Evolutionary conservation across 345 rosid genomes (phyloP).

Genomic region (Ceriops tagal): DNA sequence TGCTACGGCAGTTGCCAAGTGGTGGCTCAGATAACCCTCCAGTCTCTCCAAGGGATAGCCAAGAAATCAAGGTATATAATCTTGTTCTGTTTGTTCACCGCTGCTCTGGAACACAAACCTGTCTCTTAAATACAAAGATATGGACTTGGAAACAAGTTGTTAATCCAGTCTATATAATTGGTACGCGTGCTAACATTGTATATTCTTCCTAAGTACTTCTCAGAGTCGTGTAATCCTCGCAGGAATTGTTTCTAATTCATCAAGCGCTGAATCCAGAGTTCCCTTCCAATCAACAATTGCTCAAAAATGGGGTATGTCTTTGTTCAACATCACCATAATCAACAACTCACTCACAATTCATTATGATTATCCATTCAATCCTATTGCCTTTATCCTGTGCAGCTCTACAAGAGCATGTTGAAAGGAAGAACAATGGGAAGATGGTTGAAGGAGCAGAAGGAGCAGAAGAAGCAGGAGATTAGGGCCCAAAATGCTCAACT

Average conservation of each 20-base stretch:
- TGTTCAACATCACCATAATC: constrained; percentile 6
- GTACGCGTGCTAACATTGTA: too few relatives aligned
- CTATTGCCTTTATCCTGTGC: constrained; percentile 17
- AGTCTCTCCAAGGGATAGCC: constrained; percentile 72
- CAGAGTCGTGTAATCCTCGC: constrained; percentile 11
- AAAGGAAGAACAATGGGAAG: constrained; percentile 80
- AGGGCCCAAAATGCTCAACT: constrained; percentile 77
- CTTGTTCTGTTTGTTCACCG: not conserved
- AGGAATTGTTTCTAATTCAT: constrained; percentile 62
- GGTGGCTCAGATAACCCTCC: constrained; percentile 39
- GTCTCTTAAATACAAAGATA: not conserved
- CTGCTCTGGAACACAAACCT: not conserved
- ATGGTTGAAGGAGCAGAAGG: constrained; percentile 86
- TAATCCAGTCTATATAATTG: too few relatives aligned
- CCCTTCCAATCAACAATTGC: constrained; percentile 48
- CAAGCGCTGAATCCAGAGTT: constrained; percentile 60
- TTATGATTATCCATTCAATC: not conserved
- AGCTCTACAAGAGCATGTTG: constrained; percentile 70
- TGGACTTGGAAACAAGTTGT: not conserved
- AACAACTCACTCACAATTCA: not conserved
- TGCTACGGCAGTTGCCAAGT: constrained; percentile 36
- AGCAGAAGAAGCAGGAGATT: constrained; percentile 81
- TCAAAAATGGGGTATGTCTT: constrained; percentile 50
- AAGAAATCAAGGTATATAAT: constrained; percentile 65
- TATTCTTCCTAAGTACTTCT: not conserved